Evolutionary conservation across 2,329 filamentous ascomycete species (phyloP).

Genomic region (Passalora sequoiae): DNA sequence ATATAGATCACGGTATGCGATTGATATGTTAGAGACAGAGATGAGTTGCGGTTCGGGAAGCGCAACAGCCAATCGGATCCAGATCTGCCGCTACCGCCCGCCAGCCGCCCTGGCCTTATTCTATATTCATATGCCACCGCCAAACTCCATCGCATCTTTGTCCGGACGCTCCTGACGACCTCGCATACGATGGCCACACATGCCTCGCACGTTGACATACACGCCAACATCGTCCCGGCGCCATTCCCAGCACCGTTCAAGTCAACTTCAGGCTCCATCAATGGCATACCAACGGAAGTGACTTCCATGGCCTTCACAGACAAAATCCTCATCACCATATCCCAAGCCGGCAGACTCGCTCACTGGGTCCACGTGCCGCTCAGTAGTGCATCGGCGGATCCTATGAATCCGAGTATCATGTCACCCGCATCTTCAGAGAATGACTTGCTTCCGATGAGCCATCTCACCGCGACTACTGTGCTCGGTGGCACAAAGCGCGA

Average conservation of each 20-base stretch:
- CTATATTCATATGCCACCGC: too few relatives aligned
- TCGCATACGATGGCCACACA: too few relatives aligned
- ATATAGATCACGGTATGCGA: too few relatives aligned
- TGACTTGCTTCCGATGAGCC: conserved; percentile 65
- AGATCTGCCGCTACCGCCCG: too few relatives aligned
- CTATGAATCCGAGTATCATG: conserved; percentile 55
- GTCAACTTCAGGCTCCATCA: conserved; percentile 55
- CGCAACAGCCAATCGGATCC: too few relatives aligned
- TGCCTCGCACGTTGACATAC: too few relatives aligned
- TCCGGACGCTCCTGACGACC: too few relatives aligned
- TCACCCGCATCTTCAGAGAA: conserved; percentile 42
- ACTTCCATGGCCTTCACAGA: conserved; percentile 72
- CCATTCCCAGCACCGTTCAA: conserved; percentile 48
- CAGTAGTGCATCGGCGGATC: conserved; percentile 58
- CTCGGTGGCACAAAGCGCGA: conserved; percentile 76
- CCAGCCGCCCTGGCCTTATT: too few relatives aligned
- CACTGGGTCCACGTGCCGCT: conserved; percentile 94
- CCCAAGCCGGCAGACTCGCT: conserved; percentile 75
- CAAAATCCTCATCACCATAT: conserved; percentile 84
- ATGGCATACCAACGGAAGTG: conserved; percentile 66
- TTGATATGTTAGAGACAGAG: too few relatives aligned
- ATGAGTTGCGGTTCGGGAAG: too few relatives aligned
- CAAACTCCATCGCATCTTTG: too few relatives aligned
- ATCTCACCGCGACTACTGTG: conserved; percentile 80
- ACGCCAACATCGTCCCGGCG: conserved; percentile 48